A percentile compares a stretch with the other conserved stretches of the same genome.
phyloP scores from a whole-genome alignment of 1,139 yeast genomes.

The Yarrowia galli region DNA sequence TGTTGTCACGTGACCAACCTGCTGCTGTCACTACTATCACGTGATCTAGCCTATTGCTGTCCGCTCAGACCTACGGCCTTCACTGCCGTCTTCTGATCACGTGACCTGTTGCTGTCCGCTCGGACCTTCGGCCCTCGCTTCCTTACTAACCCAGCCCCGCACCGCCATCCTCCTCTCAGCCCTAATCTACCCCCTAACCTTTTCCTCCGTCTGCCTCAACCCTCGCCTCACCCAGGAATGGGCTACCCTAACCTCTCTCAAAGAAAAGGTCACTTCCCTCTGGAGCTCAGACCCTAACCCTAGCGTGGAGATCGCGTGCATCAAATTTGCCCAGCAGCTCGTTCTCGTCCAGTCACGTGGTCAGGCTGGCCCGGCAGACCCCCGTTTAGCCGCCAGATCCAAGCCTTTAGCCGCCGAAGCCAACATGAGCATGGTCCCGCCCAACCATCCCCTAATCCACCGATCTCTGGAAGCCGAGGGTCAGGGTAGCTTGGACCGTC shows the following conservation, averaged over 20 bases:
- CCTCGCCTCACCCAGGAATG: slow-evolving; percentile 47
- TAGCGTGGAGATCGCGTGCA: slow-evolving; percentile 66
- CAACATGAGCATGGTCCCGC: slow-evolving; percentile 65
- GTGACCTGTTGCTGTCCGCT: slow-evolving; percentile 1
- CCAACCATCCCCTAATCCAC: slow-evolving; percentile 72
- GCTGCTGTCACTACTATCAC: no score
- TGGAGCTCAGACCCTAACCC: slow-evolving; percentile 48
- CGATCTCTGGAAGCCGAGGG: slow-evolving; percentile 73
- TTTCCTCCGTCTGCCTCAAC: slow-evolving; percentile 47
- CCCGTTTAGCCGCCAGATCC: slow-evolving; percentile 46
- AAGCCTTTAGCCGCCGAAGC: slow-evolving; percentile 54
- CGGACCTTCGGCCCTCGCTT: not conserved
- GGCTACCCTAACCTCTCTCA: slow-evolving; percentile 48
- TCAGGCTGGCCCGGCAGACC: slow-evolving; percentile 45
- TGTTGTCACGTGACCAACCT: no score
- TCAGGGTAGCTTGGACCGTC: slow-evolving; percentile 67
- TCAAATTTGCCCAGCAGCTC: slow-evolving; percentile 75
- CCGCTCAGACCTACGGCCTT: not conserved
- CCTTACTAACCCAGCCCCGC: slow-evolving; percentile 43
- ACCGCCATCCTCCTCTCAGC: slow-evolving; percentile 49
- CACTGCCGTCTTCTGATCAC: not conserved
- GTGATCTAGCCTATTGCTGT: no score
- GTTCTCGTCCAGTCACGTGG: slow-evolving; percentile 73
- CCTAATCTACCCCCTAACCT: slow-evolving; percentile 50
- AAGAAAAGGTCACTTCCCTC: slow-evolving; percentile 47